Evolutionary conservation across 2,329 filamentous ascomycete genomes (phyloP).

Genomic region (Zarea fungicola): DNA sequence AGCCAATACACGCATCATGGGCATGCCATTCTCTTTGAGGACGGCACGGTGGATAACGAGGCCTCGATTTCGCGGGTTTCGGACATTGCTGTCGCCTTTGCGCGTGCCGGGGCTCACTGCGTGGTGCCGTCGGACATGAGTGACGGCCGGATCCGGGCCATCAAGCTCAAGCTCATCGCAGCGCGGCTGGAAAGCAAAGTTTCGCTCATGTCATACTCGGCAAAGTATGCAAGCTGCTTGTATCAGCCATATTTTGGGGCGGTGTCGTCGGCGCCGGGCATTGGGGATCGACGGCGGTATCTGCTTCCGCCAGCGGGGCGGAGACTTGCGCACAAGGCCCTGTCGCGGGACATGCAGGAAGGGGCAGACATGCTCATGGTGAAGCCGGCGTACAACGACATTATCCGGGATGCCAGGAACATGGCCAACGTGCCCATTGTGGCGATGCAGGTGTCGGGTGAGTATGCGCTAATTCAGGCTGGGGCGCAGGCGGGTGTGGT

Average conservation of each 20-base stretch:
- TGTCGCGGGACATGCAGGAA: background rate
- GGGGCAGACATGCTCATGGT: slow-evolving; percentile 4
- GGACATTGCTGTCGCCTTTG: background rate
- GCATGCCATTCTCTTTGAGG: background rate
- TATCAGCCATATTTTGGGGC: background rate
- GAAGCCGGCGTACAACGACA: slow-evolving; percentile 2
- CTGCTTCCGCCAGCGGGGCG: background rate
- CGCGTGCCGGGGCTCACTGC: background rate
- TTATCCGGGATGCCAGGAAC: background rate
- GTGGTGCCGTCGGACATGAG: background rate
- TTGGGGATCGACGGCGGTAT: background rate
- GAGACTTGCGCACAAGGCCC: background rate
- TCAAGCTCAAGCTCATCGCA: background rate
- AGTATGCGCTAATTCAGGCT: slow-evolving; percentile 1
- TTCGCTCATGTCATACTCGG: slow-evolving; percentile 2
- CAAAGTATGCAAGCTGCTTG: slow-evolving; percentile 2
- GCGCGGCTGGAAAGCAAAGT: background rate
- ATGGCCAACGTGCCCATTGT: background rate
- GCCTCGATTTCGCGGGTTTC: background rate
- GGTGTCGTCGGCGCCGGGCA: background rate
- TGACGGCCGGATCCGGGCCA: background rate
- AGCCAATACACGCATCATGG: slow-evolving; percentile 2
- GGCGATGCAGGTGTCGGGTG: slow-evolving; percentile 4
- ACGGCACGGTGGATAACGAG: background rate
- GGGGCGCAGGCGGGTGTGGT: background rate